Conservation (phyloP, 73 alveolate species). For the Stentor coeruleus region DNA sequence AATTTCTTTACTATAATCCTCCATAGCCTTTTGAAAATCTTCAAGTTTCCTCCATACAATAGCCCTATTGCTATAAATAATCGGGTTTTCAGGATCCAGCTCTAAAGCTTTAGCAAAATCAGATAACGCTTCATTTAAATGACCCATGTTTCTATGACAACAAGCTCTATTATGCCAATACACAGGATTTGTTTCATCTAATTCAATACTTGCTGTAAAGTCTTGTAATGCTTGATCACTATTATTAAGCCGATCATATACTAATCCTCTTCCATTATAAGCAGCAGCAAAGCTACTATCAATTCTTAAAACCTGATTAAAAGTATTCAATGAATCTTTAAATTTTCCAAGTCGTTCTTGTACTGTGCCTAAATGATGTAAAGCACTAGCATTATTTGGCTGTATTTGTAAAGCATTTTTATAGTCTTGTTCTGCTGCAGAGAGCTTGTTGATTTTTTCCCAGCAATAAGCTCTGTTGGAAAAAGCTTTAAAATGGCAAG, state of each 20-base stretch:
- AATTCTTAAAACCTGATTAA: slow-evolving; percentile 73
- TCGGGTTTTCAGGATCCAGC: slow-evolving; percentile 85
- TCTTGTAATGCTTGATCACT: slow-evolving; percentile 92
- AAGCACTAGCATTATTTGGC: slow-evolving; percentile 92
- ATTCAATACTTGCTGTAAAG: slow-evolving; percentile 82
- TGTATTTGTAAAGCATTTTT: slow-evolving; percentile 83
- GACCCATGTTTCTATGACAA: slow-evolving; percentile 86
- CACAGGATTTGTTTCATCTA: slow-evolving; percentile 85
- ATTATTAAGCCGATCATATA: slow-evolving; percentile 88
- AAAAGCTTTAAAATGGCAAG: slow-evolving; percentile 32
- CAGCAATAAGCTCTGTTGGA: slow-evolving; percentile 17
- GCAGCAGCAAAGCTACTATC: slow-evolving; percentile 88
- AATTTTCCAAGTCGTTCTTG: slow-evolving; percentile 84
- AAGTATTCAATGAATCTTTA: slow-evolving; percentile 80
- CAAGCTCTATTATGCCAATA: slow-evolving; percentile 98
- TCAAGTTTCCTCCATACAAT: slow-evolving; percentile 93
- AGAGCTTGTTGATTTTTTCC: slow-evolving; percentile 90
- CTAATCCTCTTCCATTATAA: slow-evolving; percentile 94
- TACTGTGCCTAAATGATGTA: slow-evolving; percentile 90
- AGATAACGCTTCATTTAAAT: slow-evolving; percentile 75
- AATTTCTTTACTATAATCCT: slow-evolving; percentile 83
- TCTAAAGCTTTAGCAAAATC: slow-evolving; percentile 91
- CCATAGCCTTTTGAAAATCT: slow-evolving; percentile 82
- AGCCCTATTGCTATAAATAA: slow-evolving; percentile 91
- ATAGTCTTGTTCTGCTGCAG: slow-evolving; percentile 87